These are phyloP conservation scores for Tanacetum coccineum DNA, from an alignment of 129 eudicot species.

Conservation along the genomic window DNA sequence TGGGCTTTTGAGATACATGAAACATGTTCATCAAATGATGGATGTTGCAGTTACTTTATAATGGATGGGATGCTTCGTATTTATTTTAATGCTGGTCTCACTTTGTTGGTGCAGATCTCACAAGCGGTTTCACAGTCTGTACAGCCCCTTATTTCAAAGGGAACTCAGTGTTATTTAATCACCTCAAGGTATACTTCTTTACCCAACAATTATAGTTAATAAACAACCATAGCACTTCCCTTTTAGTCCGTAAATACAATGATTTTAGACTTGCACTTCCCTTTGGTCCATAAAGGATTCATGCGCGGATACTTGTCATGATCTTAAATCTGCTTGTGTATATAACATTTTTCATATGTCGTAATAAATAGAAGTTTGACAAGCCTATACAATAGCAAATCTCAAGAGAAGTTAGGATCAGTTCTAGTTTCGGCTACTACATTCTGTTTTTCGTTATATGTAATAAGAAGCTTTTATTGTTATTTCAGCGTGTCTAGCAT, in stretches of 20 bases:
- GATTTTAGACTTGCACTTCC: not conserved
- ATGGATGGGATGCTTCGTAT: not conserved
- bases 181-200: constrained; percentile 55
- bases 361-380: not conserved
- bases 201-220: not conserved
- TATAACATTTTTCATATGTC: no score
- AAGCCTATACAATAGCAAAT: not conserved
- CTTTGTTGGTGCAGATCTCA: constrained; percentile 52
- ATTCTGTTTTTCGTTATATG: no score
- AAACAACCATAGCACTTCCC: not conserved
- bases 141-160: constrained; percentile 63
- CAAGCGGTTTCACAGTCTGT: constrained; percentile 54
- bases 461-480: not conserved
- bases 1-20: not conserved
- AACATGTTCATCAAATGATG: no score
- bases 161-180: constrained; percentile 59
- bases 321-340: no score
- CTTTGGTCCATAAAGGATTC: no score
- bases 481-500: constrained; percentile 53
- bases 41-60: no score
- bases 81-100: constrained; percentile 12
- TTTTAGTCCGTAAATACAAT: not conserved
- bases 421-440: not conserved
- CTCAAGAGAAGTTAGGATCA: not conserved
- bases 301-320: no score